Percentiles rank a stretch among this genome's conserved stretches.
These are phyloP conservation scores for Daucus carota DNA, from an alignment of 129 eudicot genomes.

Conservation along the genomic window DH1_v3.0 NC_030385.2:8364001-8364500, in stretches of 20 bases:
- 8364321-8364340: slow-evolving; percentile 4
- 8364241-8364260: neutral
- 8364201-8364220: slow-evolving; percentile 10
- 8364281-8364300: neutral
- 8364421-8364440: neutral
- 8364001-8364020: neutral
- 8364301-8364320: slow-evolving; percentile 12
- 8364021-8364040: slow-evolving; percentile 4
- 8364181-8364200: slow-evolving; percentile 1
- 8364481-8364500: neutral
- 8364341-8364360: slow-evolving; percentile 1
- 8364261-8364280: neutral
- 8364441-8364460: neutral
- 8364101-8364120: slow-evolving; percentile 2
- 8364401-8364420: neutral
- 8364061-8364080: slow-evolving; percentile 5
- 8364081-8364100: slow-evolving; percentile 2
- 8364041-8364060: slow-evolving; percentile 2
- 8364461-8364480: neutral
- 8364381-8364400: neutral
- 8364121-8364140: slow-evolving; percentile 9
- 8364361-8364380: slow-evolving; percentile 11
- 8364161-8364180: slow-evolving; percentile 7
- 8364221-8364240: neutral
- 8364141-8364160: slow-evolving; percentile 6